These are phyloP conservation scores for Scenedesmus sp. DNA, from an alignment of 163 green algal species.

Conservation along the genomic window DNA sequence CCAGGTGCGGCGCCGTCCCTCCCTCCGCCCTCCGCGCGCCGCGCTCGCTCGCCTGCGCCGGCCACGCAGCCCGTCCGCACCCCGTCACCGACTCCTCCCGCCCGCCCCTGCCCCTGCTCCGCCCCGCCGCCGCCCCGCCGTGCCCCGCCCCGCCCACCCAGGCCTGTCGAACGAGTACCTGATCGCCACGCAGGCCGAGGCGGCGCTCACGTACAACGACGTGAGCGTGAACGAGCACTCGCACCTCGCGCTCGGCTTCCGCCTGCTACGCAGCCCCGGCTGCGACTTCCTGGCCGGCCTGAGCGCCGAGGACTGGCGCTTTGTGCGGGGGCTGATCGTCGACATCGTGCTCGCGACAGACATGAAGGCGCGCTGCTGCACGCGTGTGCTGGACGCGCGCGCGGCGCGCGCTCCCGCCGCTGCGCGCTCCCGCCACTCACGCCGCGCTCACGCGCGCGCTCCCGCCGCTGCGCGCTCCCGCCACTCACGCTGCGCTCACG, in stretches of 20 bases:
- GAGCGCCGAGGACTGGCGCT: conserved; percentile 34
- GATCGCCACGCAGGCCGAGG: conserved; percentile 71
- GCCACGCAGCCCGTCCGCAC: not conserved
- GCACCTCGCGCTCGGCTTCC: conserved; percentile 77
- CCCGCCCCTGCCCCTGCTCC: not conserved
- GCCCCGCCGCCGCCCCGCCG: not conserved
- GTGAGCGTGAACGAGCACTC: conserved; percentile 86
- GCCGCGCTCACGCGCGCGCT: not conserved
- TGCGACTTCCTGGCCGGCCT: conserved; percentile 41
- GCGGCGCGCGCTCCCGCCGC: not conserved
- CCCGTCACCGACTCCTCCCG: not conserved
- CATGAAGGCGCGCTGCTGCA: conserved; percentile 68
- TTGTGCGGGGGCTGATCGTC: conserved; percentile 79
- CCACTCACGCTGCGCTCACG: not conserved
- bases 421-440: not conserved
- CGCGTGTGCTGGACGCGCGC: not conserved
- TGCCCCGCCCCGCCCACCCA: not conserved
- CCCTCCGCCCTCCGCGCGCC: not conserved
- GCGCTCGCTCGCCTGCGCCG: not conserved
- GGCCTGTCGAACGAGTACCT: conserved; percentile 93
- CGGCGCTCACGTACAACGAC: conserved; percentile 83
- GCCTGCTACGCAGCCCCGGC: conserved; percentile 55
- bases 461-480: not conserved
- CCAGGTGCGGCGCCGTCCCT: conserved; percentile 36
- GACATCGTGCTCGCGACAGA: conserved; percentile 89